Base-by-base conservation (phyloP, 2,329 filamentous ascomycete species). In the Aspergillus sergii region DNA sequence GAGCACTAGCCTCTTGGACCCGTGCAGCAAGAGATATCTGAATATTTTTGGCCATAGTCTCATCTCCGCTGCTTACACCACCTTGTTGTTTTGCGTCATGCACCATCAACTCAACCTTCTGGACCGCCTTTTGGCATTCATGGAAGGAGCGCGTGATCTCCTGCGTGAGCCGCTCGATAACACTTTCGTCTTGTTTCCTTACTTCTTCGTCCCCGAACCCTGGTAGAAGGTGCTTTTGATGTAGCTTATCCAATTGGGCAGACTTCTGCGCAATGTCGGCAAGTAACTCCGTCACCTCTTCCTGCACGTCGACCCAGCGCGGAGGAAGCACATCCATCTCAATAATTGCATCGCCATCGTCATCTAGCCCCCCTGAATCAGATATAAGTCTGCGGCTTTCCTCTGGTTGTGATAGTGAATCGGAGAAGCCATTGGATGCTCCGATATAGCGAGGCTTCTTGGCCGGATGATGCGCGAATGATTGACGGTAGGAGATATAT, bases 401-500 rank as follows among this genome's bases (percentile, higher is more conserved):
- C 72, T 89, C 87, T 61, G 82, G 85, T 66, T 76, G 86, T 83
- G 75, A 88, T 82, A 70, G 82, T 80, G 74, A 85, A 64, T 89
- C 87, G 66, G 83, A 83, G 75, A 88, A 88, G 79, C 85, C 86
- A 83, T 86, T 85, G 71, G 83, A 79, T 61, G 86, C 79, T 61
- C 83, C 79, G 64, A 84, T 82, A 81, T 91, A 91, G 72, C 89
- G 89, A 69, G 89, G 88, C 81, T 93, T 93, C 81, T 96, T 94
- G 65, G 89, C 87, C 59, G 95, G 95, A 78, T 97, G 94, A 80
- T 98, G 95, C 73, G 93, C 89, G 81, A 97, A 98, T 73, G 94
- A 98, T 83, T 99, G 95, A 75, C 95, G 94, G 85, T 98, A 99
- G 80, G 95, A 98, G 78, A 99, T 95, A 80, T 96, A 99, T 78